phyloP scores from a whole-genome alignment of 345 rosid species.

The Camelina laxa region DNA sequence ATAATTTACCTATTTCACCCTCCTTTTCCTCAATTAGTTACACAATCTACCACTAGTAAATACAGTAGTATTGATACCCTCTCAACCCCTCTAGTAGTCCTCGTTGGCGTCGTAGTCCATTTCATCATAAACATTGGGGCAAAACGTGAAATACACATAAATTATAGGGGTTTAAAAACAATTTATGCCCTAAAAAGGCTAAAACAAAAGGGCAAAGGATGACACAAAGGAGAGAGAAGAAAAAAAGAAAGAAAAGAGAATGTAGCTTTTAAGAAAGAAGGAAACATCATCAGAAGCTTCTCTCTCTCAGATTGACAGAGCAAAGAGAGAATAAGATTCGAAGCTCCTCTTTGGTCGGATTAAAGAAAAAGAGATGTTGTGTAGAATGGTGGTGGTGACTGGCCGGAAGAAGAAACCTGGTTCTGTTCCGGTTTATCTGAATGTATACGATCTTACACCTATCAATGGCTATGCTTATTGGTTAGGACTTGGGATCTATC shows the following conservation, averaged over 20 bases:
- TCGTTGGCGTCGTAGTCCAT: constrained; percentile 19
- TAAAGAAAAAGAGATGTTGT: constrained; percentile 56
- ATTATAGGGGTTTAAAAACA: background rate
- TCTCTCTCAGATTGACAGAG: constrained; percentile 28
- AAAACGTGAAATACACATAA: background rate
- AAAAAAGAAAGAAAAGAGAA: constrained; percentile 17
- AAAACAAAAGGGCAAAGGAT: constrained; percentile 26
- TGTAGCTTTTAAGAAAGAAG: constrained; percentile 42
- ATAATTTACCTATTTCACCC: background rate
- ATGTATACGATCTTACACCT: constrained; percentile 95
- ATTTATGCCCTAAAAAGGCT: constrained; percentile 6
- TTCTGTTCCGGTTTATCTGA: constrained; percentile 85
- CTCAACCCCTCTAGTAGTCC: constrained; percentile 16
- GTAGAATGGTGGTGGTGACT: constrained; percentile 60
- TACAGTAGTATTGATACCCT: too few relatives aligned
- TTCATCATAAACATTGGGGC: constrained; percentile 23
- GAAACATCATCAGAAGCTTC: constrained; percentile 43
- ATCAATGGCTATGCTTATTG: constrained; percentile 98
- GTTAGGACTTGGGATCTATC: constrained; percentile 97
- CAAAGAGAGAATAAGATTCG: constrained; percentile 28
- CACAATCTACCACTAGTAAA: constrained; percentile 11
- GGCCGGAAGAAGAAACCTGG: constrained; percentile 75
- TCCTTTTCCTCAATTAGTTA: background rate
- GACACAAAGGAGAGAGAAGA: constrained; percentile 33
- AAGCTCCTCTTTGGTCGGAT: background rate